These are phyloP conservation scores for Theileria parva DNA, from an alignment of 169 alveolate species.

Conservation along the genomic window DNA sequence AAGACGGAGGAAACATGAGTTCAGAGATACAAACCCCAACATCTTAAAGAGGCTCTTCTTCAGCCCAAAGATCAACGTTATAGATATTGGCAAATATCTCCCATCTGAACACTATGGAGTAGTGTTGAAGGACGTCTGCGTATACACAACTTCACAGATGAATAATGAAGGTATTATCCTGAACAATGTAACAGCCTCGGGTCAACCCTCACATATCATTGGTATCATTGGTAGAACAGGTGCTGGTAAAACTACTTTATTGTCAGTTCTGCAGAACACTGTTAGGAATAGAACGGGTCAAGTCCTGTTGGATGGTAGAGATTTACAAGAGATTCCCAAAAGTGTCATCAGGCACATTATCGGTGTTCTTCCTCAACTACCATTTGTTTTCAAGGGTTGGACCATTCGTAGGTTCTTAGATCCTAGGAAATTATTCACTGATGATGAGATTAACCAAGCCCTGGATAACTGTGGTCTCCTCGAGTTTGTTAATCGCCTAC, in stretches of 20 bases:
- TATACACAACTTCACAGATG: slow-evolving; percentile 8
- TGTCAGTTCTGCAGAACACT: slow-evolving; percentile 34
- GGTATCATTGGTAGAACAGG: slow-evolving; percentile 68
- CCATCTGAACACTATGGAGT: slow-evolving; percentile 22
- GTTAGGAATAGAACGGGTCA: slow-evolving; percentile 39
- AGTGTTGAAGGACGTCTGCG: slow-evolving; percentile 15
- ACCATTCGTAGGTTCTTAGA: slow-evolving; percentile 66
- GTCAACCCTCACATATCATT: slow-evolving; percentile 28
- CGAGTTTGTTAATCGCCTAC: slow-evolving; percentile 33
- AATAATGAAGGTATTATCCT: background rate
- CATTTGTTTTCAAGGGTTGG: slow-evolving; percentile 68
- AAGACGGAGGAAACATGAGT: background rate
- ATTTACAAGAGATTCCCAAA: slow-evolving; percentile 39
- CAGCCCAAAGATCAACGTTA: background rate
- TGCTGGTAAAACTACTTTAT: slow-evolving; percentile 61
- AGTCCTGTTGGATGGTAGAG: slow-evolving; percentile 62
- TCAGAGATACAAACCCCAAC: background rate
- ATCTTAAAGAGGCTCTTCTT: background rate
- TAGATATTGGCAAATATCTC: background rate
- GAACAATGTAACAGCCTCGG: slow-evolving; percentile 20
- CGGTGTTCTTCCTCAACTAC: slow-evolving; percentile 64
- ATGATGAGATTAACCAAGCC: slow-evolving; percentile 41
- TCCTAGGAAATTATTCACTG: slow-evolving; percentile 58
- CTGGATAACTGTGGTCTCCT: slow-evolving; percentile 54
- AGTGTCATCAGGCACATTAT: slow-evolving; percentile 28